Evolutionary conservation across 805 yeast species (phyloP), one percentile per base, ranked within the genome.

Genomic region (Saturnispora kantuleensis): DNA sequence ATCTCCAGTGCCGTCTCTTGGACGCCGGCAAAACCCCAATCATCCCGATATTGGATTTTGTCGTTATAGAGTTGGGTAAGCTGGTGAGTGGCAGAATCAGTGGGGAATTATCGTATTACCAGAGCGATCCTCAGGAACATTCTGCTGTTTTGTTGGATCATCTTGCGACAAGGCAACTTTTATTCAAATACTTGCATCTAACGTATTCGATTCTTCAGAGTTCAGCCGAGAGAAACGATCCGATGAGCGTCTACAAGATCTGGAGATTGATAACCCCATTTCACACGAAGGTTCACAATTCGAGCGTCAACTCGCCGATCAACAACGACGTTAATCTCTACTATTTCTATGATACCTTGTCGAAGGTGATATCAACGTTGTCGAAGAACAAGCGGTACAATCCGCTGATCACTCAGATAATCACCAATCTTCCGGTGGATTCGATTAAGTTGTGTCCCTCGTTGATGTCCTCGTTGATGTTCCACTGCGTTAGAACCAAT

Each of bases 391-490:
- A 46, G 39, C 49, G 67, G 39, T 64, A 60, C 38, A 48, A 56
- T 11, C 15, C 29, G 2, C 35, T 62, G 26, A 59, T 64, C 5
- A 46, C 49, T 10, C 51, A 55, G 5, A 18, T 65, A 12, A 54
- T 65, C 3, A 46, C 49, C 21, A 51, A 56, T 32, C 44, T 65
- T n/a, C 68, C 69, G 1, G 50, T 64, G 21, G 58, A 60, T 26
- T 59, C 67, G 1, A 59, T 64, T 26, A 53, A 53, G 31, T 52
- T 60, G 3, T 56, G 60, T 21, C 68, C 69, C 1, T 51, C 51
- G 15, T 50, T 65, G 35, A 62, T 64, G 67, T 50, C 57, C 7
- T 50, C 66, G 1, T 45, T 65, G 28, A 36, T 63, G 5, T 45
- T 52, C 18, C 63, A 65, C 48, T 53, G 63, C 38, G 45, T 60